Conservation (phyloP, 2,329 filamentous ascomycete species). For the Colletotrichum musae region DNA sequence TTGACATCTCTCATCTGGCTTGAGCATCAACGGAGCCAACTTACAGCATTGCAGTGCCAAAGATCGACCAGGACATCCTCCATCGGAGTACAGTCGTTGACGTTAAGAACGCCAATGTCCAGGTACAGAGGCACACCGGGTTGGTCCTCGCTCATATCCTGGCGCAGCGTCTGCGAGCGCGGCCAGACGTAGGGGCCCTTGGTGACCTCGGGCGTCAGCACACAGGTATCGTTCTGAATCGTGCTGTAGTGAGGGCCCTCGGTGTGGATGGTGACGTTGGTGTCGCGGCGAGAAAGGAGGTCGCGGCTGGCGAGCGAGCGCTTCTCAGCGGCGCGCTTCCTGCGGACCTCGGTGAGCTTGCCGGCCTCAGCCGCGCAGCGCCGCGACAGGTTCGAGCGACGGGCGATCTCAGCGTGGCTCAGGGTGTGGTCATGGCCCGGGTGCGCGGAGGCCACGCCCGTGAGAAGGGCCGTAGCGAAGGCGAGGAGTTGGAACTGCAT, state of each 20-base stretch:
- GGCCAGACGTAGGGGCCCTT: slow-evolving; percentile 47
- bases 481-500: slow-evolving; percentile 29
- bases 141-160: slow-evolving; percentile 59
- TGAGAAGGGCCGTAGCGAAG: slow-evolving; percentile 23
- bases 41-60: slow-evolving; percentile 36
- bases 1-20: no score
- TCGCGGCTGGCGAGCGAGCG: slow-evolving; percentile 31
- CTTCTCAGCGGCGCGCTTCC: slow-evolving; percentile 31
- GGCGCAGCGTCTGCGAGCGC: slow-evolving; percentile 61
- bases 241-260: slow-evolving; percentile 34
- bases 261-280: slow-evolving; percentile 31
- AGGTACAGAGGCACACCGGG: slow-evolving; percentile 58
- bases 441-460: slow-evolving; percentile 52
- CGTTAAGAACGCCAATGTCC: slow-evolving; percentile 44
- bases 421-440: slow-evolving; percentile 61
- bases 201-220: slow-evolving; percentile 33
- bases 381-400: slow-evolving; percentile 27
- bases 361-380: slow-evolving; percentile 28
- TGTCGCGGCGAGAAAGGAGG: slow-evolving; percentile 14
- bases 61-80: slow-evolving; percentile 29
- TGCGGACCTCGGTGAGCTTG: slow-evolving; percentile 25
- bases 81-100: slow-evolving; percentile 43
- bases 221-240: slow-evolving; percentile 44
- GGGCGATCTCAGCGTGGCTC: slow-evolving; percentile 31
- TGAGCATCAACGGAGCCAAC: neutral